phyloP scores from a whole-genome alignment of 2,329 filamentous ascomycete species.

The Nannizziopsis barbatae region DNA sequence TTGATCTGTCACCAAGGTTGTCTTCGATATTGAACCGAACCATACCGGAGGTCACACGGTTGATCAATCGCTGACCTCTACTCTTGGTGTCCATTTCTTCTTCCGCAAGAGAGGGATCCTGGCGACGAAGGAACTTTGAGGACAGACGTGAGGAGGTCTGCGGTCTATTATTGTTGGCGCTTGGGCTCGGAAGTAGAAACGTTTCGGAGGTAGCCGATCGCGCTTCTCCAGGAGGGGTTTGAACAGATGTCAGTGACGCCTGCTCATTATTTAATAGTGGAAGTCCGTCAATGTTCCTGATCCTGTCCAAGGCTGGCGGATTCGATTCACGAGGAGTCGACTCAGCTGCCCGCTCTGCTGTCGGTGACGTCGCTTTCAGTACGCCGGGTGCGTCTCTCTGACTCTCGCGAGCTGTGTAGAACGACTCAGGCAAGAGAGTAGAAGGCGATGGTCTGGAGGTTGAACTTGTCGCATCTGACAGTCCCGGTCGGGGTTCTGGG shows the following conservation, averaged over 20 bases:
- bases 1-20: slow-evolving; percentile 32
- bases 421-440: slow-evolving; percentile 9
- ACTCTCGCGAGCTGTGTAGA: slow-evolving; percentile 10
- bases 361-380: not conserved
- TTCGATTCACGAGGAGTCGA: not conserved
- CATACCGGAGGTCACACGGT: slow-evolving; percentile 23
- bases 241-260: not conserved
- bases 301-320: not conserved
- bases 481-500: not conserved
- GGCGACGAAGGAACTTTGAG: slow-evolving; percentile 20
- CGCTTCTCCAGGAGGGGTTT: not conserved
- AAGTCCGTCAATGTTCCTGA: not conserved
- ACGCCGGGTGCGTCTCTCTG: not conserved
- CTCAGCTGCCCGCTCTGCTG: not conserved
- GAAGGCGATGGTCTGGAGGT: slow-evolving; percentile 11
- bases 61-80: slow-evolving; percentile 16
- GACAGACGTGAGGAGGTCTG: not conserved
- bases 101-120: slow-evolving; percentile 27
- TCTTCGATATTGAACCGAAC: slow-evolving; percentile 38
- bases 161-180: slow-evolving; percentile 19
- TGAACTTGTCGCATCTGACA: not conserved
- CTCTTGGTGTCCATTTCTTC: slow-evolving; percentile 12
- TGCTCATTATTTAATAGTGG: not conserved
- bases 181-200: slow-evolving; percentile 23
- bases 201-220: slow-evolving; percentile 10